Percentiles rank a stretch among this genome's conserved stretches.
These are phyloP conservation scores for Sarocladium oryzae DNA, from an alignment of 2,329 filamentous ascomycete species.

Conservation along the genomic window DNA sequence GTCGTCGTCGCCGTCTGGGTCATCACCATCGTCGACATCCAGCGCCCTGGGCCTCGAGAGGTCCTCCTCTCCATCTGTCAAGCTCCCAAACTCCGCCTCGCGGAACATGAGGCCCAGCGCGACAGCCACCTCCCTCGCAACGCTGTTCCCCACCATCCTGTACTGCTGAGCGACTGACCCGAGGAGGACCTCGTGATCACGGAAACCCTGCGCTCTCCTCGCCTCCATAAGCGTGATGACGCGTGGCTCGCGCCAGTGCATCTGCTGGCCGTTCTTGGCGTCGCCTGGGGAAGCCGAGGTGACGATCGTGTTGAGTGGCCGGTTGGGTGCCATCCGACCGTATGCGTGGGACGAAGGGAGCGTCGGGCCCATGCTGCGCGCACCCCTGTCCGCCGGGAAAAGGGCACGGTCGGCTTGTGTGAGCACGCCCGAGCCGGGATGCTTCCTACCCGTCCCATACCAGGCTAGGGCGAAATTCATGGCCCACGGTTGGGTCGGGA, in stretches of 20 bases:
- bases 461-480: slow-evolving; percentile 45
- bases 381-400: slow-evolving; percentile 34
- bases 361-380: slow-evolving; percentile 29
- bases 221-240: slow-evolving; percentile 60
- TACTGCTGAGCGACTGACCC: slow-evolving; percentile 50
- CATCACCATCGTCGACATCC: not conserved
- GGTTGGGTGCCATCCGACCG: slow-evolving; percentile 43
- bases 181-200: slow-evolving; percentile 63
- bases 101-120: slow-evolving; percentile 58
- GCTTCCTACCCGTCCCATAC: slow-evolving; percentile 22
- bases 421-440: slow-evolving; percentile 25
- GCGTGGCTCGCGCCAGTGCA: slow-evolving; percentile 64
- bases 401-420: slow-evolving; percentile 29
- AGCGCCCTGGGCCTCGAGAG: not conserved
- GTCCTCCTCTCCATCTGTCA: slow-evolving; percentile 6
- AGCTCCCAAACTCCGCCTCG: slow-evolving; percentile 36
- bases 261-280: slow-evolving; percentile 41
- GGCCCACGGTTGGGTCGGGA: slow-evolving; percentile 53
- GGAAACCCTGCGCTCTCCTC: slow-evolving; percentile 62
- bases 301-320: slow-evolving; percentile 56
- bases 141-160: slow-evolving; percentile 69
- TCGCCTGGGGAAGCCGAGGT: slow-evolving; percentile 48
- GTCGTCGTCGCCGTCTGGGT: not conserved
- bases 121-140: slow-evolving; percentile 61
- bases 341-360: slow-evolving; percentile 37